Conservation (phyloP, 306 rosid species). For the Cicer chorassanicum region DNA sequence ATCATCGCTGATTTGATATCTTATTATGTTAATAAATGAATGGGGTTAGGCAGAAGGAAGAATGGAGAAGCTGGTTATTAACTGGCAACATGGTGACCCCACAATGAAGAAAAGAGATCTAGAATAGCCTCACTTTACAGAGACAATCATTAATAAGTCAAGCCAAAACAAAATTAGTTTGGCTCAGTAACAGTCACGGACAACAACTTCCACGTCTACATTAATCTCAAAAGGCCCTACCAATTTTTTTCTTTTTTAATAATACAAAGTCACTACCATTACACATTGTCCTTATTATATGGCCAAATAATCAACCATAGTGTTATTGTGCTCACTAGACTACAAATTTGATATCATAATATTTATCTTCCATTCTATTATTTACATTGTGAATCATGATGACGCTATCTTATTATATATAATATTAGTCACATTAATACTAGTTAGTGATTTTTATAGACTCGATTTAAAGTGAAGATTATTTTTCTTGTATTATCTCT, state of each 20-base stretch:
- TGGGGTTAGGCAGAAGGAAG: constrained; percentile 24
- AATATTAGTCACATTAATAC: too few relatives aligned
- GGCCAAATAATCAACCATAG: constrained; percentile 9
- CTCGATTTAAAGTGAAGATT: too few relatives aligned
- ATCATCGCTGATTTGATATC: too few relatives aligned
- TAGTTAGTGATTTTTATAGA: too few relatives aligned
- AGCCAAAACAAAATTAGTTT: constrained; percentile 47
- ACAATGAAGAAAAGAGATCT: constrained; percentile 42
- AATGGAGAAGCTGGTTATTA: constrained; percentile 26
- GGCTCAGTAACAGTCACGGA: constrained; percentile 36
- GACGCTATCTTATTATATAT: too few relatives aligned
- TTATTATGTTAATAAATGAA: background rate
- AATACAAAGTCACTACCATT: constrained; percentile 42
- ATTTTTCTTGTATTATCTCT: too few relatives aligned
- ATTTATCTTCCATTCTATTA: background rate
- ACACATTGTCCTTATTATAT: constrained; percentile 42
- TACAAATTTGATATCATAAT: constrained; percentile 34
- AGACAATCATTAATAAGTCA: constrained; percentile 49
- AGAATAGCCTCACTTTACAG: constrained; percentile 45
- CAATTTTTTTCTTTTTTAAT: too few relatives aligned
- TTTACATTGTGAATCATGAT: background rate
- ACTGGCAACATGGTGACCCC: constrained; percentile 38
- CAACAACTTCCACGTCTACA: constrained; percentile 47
- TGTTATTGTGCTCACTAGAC: constrained; percentile 21
- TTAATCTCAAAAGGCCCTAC: constrained; percentile 48